These are phyloP conservation scores for Copromyces sp. DNA, from an alignment of 495 filamentous ascomycete genomes.

Conservation along the genomic window DNA sequence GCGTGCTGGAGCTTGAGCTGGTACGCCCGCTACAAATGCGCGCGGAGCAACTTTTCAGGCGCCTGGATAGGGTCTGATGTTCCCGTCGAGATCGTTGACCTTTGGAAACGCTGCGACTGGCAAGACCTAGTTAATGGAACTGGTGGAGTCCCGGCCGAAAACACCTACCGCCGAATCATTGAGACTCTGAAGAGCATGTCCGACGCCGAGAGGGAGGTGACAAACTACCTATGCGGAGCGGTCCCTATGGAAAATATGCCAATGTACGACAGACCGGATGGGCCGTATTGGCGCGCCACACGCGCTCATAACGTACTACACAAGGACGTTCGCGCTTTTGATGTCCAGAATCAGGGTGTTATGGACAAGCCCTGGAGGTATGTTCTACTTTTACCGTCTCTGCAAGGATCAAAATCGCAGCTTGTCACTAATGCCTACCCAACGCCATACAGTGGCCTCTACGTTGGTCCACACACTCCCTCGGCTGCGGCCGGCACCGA, in stretches of 20 bases:
- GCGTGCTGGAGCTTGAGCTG: neutral
- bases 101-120: neutral
- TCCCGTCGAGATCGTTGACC: neutral
- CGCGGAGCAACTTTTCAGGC: neutral
- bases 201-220: neutral
- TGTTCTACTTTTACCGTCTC: neutral
- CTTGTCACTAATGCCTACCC: neutral
- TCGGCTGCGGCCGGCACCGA: neutral
- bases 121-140: neutral
- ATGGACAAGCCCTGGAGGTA: neutral
- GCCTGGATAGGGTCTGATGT: neutral
- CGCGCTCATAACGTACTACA: neutral
- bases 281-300: neutral
- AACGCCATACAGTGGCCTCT: neutral
- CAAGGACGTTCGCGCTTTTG: neutral
- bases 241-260: neutral
- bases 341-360: neutral
- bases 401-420: neutral
- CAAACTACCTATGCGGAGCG: neutral
- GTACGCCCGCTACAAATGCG: neutral
- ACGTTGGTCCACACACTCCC: neutral
- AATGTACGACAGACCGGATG: neutral
- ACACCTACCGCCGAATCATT: neutral
- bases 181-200: neutral
- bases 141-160: neutral